phyloP scores from a whole-genome alignment of 106 monocot species.

The Iris macrosiphon region DNA sequence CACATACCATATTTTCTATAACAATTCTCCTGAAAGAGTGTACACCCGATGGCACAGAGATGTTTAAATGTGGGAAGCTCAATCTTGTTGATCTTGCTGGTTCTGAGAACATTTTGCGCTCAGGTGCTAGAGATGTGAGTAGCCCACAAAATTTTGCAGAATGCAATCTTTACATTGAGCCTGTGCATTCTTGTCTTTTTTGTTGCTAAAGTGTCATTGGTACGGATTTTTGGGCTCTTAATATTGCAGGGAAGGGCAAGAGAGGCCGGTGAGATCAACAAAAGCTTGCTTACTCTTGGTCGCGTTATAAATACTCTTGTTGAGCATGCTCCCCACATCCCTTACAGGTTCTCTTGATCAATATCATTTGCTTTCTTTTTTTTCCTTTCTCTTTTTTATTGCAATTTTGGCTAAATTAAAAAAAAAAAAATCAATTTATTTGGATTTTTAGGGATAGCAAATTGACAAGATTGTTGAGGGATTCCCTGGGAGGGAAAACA shows the following conservation, averaged over 20 bases:
- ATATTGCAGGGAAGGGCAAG: slow-evolving; percentile 84
- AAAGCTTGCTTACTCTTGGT: slow-evolving; percentile 94
- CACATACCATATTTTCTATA: slow-evolving; percentile 90
- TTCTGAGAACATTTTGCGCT: slow-evolving; percentile 74
- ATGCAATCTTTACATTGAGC: neutral
- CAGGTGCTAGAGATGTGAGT: slow-evolving; percentile 82
- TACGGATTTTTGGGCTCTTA: neutral
- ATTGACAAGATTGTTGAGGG: slow-evolving; percentile 83
- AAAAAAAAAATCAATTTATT: no score
- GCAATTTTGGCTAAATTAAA: neutral
- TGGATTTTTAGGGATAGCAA: slow-evolving; percentile 75
- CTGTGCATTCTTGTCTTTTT: neutral
- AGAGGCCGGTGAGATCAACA: slow-evolving; percentile 97
- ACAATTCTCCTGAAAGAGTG: slow-evolving; percentile 83
- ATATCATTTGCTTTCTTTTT: neutral
- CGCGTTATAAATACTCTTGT: slow-evolving; percentile 96
- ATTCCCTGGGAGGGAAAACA: slow-evolving; percentile 92
- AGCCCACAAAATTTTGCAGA: neutral
- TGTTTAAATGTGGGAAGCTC: slow-evolving; percentile 92
- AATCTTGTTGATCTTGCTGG: slow-evolving; percentile 99
- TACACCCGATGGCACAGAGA: slow-evolving; percentile 79
- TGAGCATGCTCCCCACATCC: slow-evolving; percentile 89
- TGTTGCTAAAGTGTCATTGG: no score
- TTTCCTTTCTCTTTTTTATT: no score
- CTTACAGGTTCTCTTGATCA: slow-evolving; percentile 60